These are phyloP conservation scores for Lathyrus tuberosus DNA, from an alignment of 306 rosid species.

Conservation along the genomic window DNA sequence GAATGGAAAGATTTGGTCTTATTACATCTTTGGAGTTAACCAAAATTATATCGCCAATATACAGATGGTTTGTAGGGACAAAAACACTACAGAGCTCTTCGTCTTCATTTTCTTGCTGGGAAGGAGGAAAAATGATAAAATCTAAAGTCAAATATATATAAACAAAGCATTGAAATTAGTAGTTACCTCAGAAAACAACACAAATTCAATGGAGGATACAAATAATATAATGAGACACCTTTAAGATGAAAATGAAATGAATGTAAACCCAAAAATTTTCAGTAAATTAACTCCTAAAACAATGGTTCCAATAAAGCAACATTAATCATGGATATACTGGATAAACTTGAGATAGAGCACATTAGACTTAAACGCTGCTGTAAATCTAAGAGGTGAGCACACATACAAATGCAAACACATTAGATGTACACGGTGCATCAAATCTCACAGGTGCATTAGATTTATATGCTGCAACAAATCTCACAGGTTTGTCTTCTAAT, in stretches of 20 bases:
- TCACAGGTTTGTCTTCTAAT: conserved; percentile 1
- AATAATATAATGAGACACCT: conserved; percentile 30
- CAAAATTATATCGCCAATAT: conserved; percentile 81
- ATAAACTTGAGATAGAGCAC: neutral
- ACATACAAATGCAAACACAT: neutral
- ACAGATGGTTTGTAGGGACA: conserved; percentile 89
- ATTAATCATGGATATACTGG: conserved; percentile 12
- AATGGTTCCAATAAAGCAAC: conserved; percentile 1
- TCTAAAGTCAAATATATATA: conserved; percentile 24
- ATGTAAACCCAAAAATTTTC: conserved; percentile 1
- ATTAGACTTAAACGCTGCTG: neutral
- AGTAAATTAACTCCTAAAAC: conserved; percentile 19
- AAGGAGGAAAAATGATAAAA: conserved; percentile 20
- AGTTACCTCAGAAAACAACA: conserved; percentile 17
- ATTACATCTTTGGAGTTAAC: conserved; percentile 76
- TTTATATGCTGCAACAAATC: conserved; percentile 20
- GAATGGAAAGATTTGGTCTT: conserved; percentile 86
- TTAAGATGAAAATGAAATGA: conserved; percentile 19
- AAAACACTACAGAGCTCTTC: conserved; percentile 92
- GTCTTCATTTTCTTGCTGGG: conserved; percentile 76
- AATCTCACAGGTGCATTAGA: conserved; percentile 3
- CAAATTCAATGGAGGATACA: conserved; percentile 14
- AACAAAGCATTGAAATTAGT: conserved; percentile 18
- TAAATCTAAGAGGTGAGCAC: conserved; percentile 12
- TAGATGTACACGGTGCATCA: neutral